These are phyloP conservation scores for Fraxinus greggii DNA, from an alignment of 305 asterid species.

Conservation along the genomic window DNA sequence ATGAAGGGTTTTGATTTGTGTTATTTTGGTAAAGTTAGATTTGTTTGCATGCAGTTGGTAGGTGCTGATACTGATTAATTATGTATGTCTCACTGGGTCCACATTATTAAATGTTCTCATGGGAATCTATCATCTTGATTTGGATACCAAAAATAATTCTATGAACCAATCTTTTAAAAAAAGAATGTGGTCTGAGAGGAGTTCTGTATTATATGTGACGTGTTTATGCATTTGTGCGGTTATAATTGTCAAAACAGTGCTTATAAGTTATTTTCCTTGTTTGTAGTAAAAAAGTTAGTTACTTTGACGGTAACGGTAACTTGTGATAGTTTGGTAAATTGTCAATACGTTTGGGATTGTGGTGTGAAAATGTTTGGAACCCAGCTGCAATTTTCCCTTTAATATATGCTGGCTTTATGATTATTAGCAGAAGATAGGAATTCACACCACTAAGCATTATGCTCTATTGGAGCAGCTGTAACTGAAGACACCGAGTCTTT, in stretches of 20 bases:
- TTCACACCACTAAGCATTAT: not conserved
- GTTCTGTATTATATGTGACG: not conserved
- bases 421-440: not conserved
- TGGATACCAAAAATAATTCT: not conserved
- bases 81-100: not conserved
- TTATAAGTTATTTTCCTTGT: not conserved
- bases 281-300: not conserved
- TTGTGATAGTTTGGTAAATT: not conserved
- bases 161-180: not conserved
- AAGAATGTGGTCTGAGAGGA: not conserved
- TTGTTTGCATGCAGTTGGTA: not conserved
- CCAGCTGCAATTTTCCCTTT: not conserved
- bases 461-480: not conserved
- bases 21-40: not conserved
- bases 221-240: not conserved
- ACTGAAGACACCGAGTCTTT: not conserved
- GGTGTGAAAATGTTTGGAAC: not conserved
- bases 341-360: not conserved
- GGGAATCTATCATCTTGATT: not conserved
- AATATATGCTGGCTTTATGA: not conserved
- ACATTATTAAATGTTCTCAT: not conserved
- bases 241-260: not conserved
- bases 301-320: not conserved
- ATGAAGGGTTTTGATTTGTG: not conserved
- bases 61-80: not conserved